Evolutionary conservation across 495 filamentous ascomycete species (phyloP).

Genomic region (Trichodelitschia bisporula): DNA sequence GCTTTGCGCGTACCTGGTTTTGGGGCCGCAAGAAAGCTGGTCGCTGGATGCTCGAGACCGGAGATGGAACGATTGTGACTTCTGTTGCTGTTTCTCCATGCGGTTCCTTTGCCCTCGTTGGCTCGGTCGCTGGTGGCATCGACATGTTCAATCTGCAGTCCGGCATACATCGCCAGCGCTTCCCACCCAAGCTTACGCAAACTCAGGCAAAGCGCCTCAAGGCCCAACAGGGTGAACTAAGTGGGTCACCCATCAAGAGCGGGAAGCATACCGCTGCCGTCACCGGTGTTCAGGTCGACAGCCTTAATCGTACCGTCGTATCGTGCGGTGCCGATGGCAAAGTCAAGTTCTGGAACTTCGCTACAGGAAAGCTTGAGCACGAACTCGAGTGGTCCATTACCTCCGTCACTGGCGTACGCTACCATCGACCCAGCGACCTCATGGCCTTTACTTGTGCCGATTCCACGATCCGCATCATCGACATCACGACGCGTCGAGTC

Average conservation of each 20-base stretch:
- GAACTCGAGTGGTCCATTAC: constrained; percentile 75
- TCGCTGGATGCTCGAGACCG: constrained; percentile 75
- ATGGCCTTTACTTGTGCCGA: constrained; percentile 82
- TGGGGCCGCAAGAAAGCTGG: constrained; percentile 86
- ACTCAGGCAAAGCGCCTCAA: constrained; percentile 37
- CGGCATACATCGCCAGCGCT: constrained; percentile 60
- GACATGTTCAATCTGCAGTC: constrained; percentile 96
- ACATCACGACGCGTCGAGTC: constrained; percentile 69
- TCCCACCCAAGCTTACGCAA: constrained; percentile 44
- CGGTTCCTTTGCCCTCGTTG: constrained; percentile 83
- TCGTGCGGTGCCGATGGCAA: constrained; percentile 82
- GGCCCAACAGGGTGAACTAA: constrained; percentile 23
- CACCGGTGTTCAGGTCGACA: constrained; percentile 65
- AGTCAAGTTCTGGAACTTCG: constrained; percentile 94
- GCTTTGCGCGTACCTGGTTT: constrained; percentile 82
- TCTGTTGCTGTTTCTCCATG: constrained; percentile 67
- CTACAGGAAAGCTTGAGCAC: constrained; percentile 46
- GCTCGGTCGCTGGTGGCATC: constrained; percentile 56
- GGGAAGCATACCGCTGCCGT: constrained; percentile 60
- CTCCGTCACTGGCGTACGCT: constrained; percentile 47
- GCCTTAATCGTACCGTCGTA: constrained; percentile 56
- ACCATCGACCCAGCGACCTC: constrained; percentile 60
- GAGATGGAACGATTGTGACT: constrained; percentile 35
- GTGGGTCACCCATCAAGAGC: constrained; percentile 12
- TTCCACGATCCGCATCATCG: constrained; percentile 63